Percentiles rank a stretch among this genome's conserved stretches.
Conservation (phyloP, 768 basidiomycete genomes). For the Suillus bovinus region DNA sequence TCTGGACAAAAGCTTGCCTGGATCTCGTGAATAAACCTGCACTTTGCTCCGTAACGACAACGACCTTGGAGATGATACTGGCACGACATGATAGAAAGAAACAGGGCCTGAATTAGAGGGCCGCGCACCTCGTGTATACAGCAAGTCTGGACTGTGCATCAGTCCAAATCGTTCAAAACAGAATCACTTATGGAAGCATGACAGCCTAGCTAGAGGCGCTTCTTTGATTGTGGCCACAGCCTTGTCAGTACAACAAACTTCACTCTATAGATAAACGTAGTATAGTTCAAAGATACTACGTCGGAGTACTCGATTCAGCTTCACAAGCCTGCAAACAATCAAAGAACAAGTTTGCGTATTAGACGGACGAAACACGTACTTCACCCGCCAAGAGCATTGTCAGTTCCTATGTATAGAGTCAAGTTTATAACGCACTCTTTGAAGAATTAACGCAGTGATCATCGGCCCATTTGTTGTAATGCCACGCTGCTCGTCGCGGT, state of each 20-base stretch:
- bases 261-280: neutral
- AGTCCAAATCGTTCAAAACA: slow-evolving; percentile 1
- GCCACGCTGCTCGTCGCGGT: too few relatives aligned
- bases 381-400: neutral
- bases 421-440: too few relatives aligned
- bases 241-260: neutral
- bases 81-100: slow-evolving; percentile 15
- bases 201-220: neutral
- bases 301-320: too few relatives aligned
- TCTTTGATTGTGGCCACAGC: neutral
- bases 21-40: slow-evolving; percentile 25
- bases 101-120: neutral
- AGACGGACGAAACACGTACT: neutral
- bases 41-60: slow-evolving; percentile 29
- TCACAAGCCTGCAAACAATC: neutral
- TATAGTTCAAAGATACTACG: too few relatives aligned
- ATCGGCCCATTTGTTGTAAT: too few relatives aligned
- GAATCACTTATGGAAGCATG: neutral
- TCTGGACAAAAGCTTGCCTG: slow-evolving; percentile 9
- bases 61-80: slow-evolving; percentile 23
- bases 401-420: too few relatives aligned
- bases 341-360: neutral
- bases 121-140: neutral
- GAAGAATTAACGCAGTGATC: too few relatives aligned
- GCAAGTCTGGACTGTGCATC: neutral